Percentiles rank a stretch among this genome's conserved stretches.
These are phyloP conservation scores for Aspergillus latus DNA, from an alignment of 2,329 filamentous ascomycete genomes.

Conservation along the genomic window DNA sequence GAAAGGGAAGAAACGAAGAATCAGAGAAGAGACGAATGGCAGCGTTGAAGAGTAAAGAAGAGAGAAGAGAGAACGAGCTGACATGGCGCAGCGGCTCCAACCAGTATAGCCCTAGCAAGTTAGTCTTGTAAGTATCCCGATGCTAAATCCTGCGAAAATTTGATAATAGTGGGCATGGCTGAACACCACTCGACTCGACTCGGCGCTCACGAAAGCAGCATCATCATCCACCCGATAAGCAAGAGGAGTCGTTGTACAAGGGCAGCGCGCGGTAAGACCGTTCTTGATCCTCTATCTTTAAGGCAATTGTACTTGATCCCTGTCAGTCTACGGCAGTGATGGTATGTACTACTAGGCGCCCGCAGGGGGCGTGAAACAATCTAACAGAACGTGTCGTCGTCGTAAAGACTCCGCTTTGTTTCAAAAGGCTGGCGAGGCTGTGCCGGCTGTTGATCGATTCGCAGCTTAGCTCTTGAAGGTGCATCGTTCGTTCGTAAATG, in stretches of 20 bases:
- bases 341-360: neutral
- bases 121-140: neutral
- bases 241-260: constrained; percentile 1
- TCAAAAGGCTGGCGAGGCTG: constrained; percentile 6
- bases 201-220: neutral
- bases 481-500: constrained; percentile 1
- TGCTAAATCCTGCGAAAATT: neutral
- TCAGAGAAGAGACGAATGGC: neutral
- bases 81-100: constrained; percentile 25
- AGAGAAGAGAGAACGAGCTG: constrained; percentile 14
- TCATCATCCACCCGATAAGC: neutral
- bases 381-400: neutral
- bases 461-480: neutral
- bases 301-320: neutral
- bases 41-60: constrained; percentile 1
- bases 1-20: neutral
- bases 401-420: constrained; percentile 8
- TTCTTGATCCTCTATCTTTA: constrained; percentile 1
- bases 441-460: constrained; percentile 2
- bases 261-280: neutral
- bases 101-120: constrained; percentile 3
- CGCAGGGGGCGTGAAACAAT: constrained; percentile 3
- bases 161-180: neutral
- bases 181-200: neutral
- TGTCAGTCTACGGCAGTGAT: neutral